A percentile compares a stretch with the other conserved stretches of the same genome.
Evolutionary conservation across 345 rosid genomes (phyloP).

Genomic region (Excoecaria agallocha): DNA sequence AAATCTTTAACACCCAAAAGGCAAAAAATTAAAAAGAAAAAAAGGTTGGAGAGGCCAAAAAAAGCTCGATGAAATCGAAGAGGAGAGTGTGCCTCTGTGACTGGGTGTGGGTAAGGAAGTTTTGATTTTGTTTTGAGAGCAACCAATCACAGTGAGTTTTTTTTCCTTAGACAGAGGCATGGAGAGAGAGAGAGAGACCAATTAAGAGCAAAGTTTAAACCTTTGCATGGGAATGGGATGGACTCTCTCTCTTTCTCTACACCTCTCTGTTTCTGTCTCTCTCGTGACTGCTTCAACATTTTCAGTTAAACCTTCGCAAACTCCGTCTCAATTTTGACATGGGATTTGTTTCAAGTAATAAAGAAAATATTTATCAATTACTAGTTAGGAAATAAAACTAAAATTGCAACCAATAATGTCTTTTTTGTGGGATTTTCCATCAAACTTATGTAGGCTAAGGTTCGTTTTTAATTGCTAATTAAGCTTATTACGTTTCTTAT

Average conservation of each 20-base stretch:
- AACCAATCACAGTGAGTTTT: background rate
- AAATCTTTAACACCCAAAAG: slow-evolving; percentile 19
- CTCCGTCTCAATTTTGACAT: slow-evolving; percentile 12
- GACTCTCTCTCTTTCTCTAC: background rate
- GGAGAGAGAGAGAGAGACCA: slow-evolving; percentile 10
- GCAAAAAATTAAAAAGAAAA: background rate
- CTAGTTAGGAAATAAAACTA: too few species aligned
- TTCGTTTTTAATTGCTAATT: too few species aligned
- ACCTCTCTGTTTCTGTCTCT: slow-evolving; percentile 5
- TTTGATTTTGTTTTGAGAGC: background rate
- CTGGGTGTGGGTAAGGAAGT: slow-evolving; percentile 2
- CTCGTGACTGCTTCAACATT: slow-evolving; percentile 24
- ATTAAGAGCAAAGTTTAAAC: background rate
- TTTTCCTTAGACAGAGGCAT: background rate
- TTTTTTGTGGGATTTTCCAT: too few species aligned
- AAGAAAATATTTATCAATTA: background rate
- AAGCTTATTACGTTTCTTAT: too few species aligned
- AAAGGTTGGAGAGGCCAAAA: slow-evolving; percentile 1
- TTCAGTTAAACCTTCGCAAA: background rate
- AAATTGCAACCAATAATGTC: too few species aligned
- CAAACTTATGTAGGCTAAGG: too few species aligned
- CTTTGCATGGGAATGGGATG: slow-evolving; percentile 18
- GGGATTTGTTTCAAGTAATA: too few species aligned
- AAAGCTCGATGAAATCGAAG: slow-evolving; percentile 38
- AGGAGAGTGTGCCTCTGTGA: background rate